Evolutionary conservation across 2,329 filamentous ascomycete species (phyloP), one percentile per base, ranked within the genome.

Genomic region (Lasiodiplodia sp.): DNA sequence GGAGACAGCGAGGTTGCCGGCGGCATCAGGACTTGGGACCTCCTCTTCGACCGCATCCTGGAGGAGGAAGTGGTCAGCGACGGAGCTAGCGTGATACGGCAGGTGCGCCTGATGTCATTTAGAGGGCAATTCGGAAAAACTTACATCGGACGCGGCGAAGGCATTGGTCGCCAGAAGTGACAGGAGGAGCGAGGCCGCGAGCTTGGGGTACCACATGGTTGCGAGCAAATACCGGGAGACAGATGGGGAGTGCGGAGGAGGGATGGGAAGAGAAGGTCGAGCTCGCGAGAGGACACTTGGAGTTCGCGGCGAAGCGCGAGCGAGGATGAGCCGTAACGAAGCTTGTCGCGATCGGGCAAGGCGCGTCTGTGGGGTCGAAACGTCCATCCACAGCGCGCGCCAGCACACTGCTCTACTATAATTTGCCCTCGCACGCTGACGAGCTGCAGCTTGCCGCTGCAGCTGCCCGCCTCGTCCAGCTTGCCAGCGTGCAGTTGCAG

Each of bases 171-270:
- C 86, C 79, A 89, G 87, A 75, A 92, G 83, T 71, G 91, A 91
- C 80, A 93, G 84, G 71, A 94, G 82, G 74, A 90, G 89, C 75
- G 95, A 83, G 69, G 91, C 85, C 74, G 92, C 88, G 76, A 92
- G 86, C 82, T 89, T 90, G 81, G 92, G 86, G 78, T 87, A 88
- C 82, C 90, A 88, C 92, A 96, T 96, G 78, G 78, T 77, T 64
- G 60, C 60, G 60, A 64, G 47, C 21, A 38, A 38, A 64, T 6
- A 63, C 58, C 60, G 44, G 60, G n/a, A 21, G 74, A 67, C 74
- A 70, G 66, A 68, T 53, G 25, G 58, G 56, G 60, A 38, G 66
- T 28, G 55, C 14, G 38, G 66, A 44, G 51, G 28, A 23, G 23
- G 65, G 53, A 25, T 57, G 52, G 23, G 40, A 21, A 53, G 68